These are phyloP conservation scores for Aureobasidium sp. DNA, from an alignment of 2,329 filamentous ascomycete genomes.

Conservation along the genomic window DNA sequence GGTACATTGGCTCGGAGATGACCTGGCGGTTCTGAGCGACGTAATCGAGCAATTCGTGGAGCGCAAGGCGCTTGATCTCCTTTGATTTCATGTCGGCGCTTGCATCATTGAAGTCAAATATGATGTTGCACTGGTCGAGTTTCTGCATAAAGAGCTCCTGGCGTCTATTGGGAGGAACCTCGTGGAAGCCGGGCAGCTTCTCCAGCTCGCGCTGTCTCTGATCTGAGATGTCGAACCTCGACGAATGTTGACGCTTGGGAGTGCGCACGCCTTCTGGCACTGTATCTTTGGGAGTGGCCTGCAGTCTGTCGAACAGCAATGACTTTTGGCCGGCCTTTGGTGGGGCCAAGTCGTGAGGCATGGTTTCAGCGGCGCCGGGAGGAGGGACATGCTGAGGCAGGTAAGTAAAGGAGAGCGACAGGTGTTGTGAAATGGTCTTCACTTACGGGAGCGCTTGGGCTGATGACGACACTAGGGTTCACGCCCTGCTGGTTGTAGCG, in stretches of 20 bases:
- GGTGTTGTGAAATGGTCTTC: constrained; percentile 15
- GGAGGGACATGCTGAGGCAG: constrained; percentile 71
- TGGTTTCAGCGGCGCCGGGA: constrained; percentile 89
- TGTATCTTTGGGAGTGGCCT: constrained; percentile 83
- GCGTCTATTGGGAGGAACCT: constrained; percentile 87
- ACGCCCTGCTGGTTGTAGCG: constrained; percentile 18
- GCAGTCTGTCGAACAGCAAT: constrained; percentile 76
- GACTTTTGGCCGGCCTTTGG: constrained; percentile 90
- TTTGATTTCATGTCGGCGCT: constrained; percentile 99
- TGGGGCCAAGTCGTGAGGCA: constrained; percentile 93
- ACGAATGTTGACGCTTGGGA: constrained; percentile 94
- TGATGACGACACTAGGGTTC: constrained; percentile 80
- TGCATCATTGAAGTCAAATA: constrained; percentile 98
- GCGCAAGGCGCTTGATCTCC: constrained; percentile 93
- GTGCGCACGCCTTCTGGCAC: constrained; percentile 92
- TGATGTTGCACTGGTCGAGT: constrained; percentile 99
- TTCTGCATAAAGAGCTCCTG: constrained; percentile 99
- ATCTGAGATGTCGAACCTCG: constrained; percentile 93
- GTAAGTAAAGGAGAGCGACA: constrained; percentile 17
- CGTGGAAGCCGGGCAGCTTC: constrained; percentile 95
- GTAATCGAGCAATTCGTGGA: constrained; percentile 95
- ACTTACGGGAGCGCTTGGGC: constrained; percentile 83
- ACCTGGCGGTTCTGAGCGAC: constrained; percentile 98
- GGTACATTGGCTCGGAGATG: constrained; percentile 98
- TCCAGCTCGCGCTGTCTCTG: constrained; percentile 83